Conservation (phyloP, 257 asterid species). For the Pogostemon cablin region DNA sequence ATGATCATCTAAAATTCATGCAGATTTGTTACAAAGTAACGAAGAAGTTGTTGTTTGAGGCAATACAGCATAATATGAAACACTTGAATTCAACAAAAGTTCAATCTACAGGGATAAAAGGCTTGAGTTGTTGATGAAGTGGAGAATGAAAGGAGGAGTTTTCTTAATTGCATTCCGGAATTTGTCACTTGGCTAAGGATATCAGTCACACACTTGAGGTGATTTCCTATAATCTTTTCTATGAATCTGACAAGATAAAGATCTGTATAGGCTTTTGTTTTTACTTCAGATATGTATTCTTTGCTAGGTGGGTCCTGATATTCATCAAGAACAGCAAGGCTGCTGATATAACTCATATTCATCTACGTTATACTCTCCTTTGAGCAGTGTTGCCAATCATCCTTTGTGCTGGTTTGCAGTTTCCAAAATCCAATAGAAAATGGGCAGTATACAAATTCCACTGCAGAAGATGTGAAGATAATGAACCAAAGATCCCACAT, state of each 20-base stretch:
- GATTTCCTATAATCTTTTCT: slow-evolving; percentile 16
- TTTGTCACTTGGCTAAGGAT: slow-evolving; percentile 69
- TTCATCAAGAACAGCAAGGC: slow-evolving; percentile 79
- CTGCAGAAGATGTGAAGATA: slow-evolving; percentile 79
- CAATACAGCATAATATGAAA: not conserved
- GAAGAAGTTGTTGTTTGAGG: not conserved
- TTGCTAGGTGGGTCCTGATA: slow-evolving; percentile 87
- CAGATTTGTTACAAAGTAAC: slow-evolving; percentile 4
- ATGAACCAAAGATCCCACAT: slow-evolving; percentile 95
- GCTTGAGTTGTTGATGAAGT: slow-evolving; percentile 63
- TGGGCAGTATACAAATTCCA: slow-evolving; percentile 86
- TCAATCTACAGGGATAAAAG: slow-evolving; percentile 58
- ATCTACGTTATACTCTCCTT: slow-evolving; percentile 1
- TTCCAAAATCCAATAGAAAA: slow-evolving; percentile 88
- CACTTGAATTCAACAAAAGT: not conserved
- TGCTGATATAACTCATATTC: slow-evolving; percentile 49
- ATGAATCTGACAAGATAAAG: too few species aligned
- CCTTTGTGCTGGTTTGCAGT: slow-evolving; percentile 46
- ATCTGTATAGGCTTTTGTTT: too few species aligned
- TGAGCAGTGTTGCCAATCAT: slow-evolving; percentile 14
- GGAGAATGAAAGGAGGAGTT: slow-evolving; percentile 81
- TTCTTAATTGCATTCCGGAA: slow-evolving; percentile 84
- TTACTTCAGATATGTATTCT: not conserved
- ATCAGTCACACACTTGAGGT: slow-evolving; percentile 76
- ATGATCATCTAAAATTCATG: not conserved